A percentile compares a stretch with the other conserved stretches of the same genome.
Conservation (phyloP, 495 filamentous ascomycete species). For the Aspergillus affinis region DNA sequence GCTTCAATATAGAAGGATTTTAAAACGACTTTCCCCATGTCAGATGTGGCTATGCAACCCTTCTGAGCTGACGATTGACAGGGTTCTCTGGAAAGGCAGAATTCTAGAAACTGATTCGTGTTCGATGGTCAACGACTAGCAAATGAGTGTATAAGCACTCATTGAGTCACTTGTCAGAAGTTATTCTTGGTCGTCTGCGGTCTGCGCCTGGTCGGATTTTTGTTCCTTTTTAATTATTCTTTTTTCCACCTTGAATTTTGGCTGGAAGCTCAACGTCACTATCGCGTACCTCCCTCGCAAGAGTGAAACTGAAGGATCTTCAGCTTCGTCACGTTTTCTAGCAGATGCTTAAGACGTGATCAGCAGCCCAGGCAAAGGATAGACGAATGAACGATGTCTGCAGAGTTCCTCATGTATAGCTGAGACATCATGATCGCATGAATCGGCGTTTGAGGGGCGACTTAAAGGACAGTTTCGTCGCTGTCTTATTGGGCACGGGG, state of each 20-base stretch:
- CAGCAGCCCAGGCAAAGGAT: neutral
- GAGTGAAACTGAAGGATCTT: neutral
- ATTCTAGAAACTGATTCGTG: constrained; percentile 1
- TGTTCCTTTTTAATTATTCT: neutral
- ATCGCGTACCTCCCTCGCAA: neutral
- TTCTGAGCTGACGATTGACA: constrained; percentile 13
- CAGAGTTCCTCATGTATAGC: neutral
- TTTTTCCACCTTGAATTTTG: neutral
- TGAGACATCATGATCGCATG: neutral
- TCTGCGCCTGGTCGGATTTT: neutral
- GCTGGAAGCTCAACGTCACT: neutral
- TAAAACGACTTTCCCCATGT: constrained; percentile 11
- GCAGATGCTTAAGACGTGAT: neutral
- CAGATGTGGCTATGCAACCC: constrained; percentile 30
- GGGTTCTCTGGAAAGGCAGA: neutral
- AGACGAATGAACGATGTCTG: neutral
- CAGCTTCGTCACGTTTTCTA: neutral
- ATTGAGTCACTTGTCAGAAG: neutral
- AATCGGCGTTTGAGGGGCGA: neutral
- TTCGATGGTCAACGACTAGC: neutral
- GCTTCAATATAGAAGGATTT: neutral
- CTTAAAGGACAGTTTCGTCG: neutral
- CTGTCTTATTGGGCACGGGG: neutral
- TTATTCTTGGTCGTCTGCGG: constrained; percentile 1
- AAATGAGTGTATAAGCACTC: neutral